Evolutionary conservation across 352 stramenopile species (phyloP), one percentile per base, ranked within the genome.

Genomic region (Poterioochromonas sp.): DNA sequence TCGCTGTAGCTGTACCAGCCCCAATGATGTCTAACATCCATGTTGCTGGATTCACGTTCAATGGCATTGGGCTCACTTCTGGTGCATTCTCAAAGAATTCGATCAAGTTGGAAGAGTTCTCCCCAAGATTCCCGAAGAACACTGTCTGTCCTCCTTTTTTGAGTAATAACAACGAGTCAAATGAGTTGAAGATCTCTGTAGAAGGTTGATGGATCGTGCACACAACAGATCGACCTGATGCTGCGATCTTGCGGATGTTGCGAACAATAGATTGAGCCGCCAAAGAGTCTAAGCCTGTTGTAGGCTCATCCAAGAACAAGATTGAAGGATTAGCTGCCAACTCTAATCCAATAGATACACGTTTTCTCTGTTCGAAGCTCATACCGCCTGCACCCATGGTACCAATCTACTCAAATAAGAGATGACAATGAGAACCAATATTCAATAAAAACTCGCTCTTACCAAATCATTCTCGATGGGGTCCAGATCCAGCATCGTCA

Each of bases 261-360:
- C 86, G 84, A 80, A 97, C 94, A 51, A 97, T 88, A 68, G 94
- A 85, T 40, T 85, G 73, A 22, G 90, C 92, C 12, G 85, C 87
- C 1, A 86, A 73, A 20, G 69, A 79, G 79, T 97, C 91, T 20
- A 97, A 79, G 40, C 90, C 89, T 81, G 83, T 90, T 0, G 90
- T 96, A 0, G 91, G 91, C 81, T 96, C 92, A 77, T 96, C 91
- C 34, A 97, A 79, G 80, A 98, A 95, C 63, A 98, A 76, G 53
- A 97, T 84, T 80, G 91, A 91, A n/a, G 93, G 93, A 82, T 96
- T 95, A 5, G 89, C 80, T 20, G 82, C 92, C 37, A 97, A 85
- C 81, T 97, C 90, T 0, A 94, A 87, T 58, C 87, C 93, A 78
- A 98, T 97, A 0, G 90, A 91, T 22, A 97, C 85, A 26, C 93